These are phyloP conservation scores for Selenicereus undatus DNA, from an alignment of 148 eudicot species.

Conservation along the genomic window DNA sequence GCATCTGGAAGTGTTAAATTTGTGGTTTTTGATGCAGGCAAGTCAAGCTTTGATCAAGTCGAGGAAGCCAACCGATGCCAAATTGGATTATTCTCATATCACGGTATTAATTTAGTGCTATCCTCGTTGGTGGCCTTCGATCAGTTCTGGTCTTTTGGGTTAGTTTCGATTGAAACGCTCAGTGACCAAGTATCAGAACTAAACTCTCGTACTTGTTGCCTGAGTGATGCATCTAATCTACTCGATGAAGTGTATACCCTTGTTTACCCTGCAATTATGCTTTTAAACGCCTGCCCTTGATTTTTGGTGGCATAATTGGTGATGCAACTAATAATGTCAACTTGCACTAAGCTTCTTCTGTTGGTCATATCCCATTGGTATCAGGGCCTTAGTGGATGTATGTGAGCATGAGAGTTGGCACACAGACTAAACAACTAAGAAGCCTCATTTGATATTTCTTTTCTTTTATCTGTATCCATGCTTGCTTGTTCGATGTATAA, in stretches of 20 bases:
- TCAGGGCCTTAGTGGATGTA: background rate
- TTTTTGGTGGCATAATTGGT: conserved; percentile 1
- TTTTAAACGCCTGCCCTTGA: background rate
- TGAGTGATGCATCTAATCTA: background rate
- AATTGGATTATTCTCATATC: conserved; percentile 93
- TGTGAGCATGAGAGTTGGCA: background rate
- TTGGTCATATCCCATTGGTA: background rate
- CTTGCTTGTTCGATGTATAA: background rate
- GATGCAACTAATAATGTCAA: background rate
- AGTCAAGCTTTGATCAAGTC: conserved; percentile 79
- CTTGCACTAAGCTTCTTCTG: background rate
- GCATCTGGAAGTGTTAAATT: background rate
- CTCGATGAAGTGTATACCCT: background rate
- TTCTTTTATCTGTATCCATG: background rate
- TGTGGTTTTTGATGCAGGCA: conserved; percentile 48
- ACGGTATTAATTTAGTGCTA: conserved; percentile 47
- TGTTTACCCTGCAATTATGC: background rate
- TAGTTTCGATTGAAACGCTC: background rate
- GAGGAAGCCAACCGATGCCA: conserved; percentile 65
- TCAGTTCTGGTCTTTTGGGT: background rate
- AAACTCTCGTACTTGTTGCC: background rate
- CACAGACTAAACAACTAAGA: background rate
- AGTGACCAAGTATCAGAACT: background rate
- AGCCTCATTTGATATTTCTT: no score
- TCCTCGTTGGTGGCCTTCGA: background rate